Percentiles rank a stretch among this genome's conserved stretches.
These are phyloP conservation scores for Monosporascus cannonballus DNA, from an alignment of 2,329 filamentous ascomycete species.

Conservation along the genomic window DNA sequence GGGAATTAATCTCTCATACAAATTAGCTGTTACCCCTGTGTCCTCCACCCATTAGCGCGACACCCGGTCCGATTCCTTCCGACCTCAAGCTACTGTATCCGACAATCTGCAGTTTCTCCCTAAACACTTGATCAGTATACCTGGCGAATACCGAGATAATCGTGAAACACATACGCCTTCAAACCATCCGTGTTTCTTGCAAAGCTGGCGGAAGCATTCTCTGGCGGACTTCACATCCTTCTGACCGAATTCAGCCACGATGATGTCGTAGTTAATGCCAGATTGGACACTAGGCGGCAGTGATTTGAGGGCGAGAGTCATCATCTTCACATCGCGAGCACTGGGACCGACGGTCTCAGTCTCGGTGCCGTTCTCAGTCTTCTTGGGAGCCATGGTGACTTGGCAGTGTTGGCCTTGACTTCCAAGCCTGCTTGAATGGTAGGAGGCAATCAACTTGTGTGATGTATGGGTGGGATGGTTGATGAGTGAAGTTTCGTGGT, in stretches of 20 bases:
- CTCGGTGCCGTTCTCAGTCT: slow-evolving; percentile 1
- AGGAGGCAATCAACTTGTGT: neutral
- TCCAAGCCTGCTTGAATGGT: neutral
- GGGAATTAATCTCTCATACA: too few species aligned
- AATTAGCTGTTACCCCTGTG: too few species aligned
- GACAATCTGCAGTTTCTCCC: neutral
- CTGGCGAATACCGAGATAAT: neutral
- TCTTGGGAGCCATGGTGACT: slow-evolving; percentile 3
- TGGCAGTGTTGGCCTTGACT: too few species aligned
- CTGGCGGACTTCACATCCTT: neutral
- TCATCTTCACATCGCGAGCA: slow-evolving; percentile 36
- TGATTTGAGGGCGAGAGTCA: slow-evolving; percentile 43
- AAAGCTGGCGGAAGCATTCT: neutral
- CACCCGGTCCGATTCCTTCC: too few species aligned
- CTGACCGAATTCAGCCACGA: neutral
- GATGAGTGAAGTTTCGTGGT: neutral
- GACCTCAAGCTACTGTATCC: too few species aligned
- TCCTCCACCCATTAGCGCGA: too few species aligned
- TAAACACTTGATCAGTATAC: neutral
- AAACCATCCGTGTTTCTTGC: slow-evolving; percentile 4
- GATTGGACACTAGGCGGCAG: slow-evolving; percentile 33
- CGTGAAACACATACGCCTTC: neutral
- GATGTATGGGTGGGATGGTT: neutral
- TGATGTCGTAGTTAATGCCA: slow-evolving; percentile 36
- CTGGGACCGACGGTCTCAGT: slow-evolving; percentile 20